These are phyloP conservation scores for Pelagomonas calceolata DNA, from an alignment of 108 stramenopile species.

Conservation along the genomic window DNA sequence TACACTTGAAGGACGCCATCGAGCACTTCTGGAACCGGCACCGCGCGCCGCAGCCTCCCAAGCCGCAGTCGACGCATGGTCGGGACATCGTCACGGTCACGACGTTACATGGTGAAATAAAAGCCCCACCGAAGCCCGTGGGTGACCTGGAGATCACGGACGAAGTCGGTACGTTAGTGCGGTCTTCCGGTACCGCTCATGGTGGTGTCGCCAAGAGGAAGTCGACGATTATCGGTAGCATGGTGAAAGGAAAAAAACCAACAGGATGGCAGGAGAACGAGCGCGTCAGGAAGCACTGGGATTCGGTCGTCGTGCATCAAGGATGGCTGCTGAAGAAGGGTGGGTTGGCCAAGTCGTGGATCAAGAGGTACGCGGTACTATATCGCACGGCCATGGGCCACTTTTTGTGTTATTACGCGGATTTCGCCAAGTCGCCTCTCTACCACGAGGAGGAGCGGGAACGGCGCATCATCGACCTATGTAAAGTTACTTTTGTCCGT, in stretches of 20 bases:
- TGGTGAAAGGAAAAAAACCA: background rate
- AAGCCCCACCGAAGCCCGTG: conserved; percentile 20
- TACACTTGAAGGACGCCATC: conserved; percentile 21
- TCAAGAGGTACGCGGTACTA: conserved; percentile 43
- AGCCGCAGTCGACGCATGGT: conserved; percentile 31
- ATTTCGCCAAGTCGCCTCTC: conserved; percentile 35
- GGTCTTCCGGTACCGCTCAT: background rate
- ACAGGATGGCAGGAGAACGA: background rate
- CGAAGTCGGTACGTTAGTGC: conserved; percentile 24
- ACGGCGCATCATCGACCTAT: conserved; percentile 38
- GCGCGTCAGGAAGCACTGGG: conserved; percentile 22
- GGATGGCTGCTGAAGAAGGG: conserved; percentile 45
- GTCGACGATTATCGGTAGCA: background rate
- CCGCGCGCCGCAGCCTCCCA: conserved; percentile 12
- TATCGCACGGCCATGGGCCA: conserved; percentile 40
- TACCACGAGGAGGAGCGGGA: conserved; percentile 21
- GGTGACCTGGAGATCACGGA: conserved; percentile 28
- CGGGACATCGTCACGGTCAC: conserved; percentile 23
- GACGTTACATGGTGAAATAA: conserved; percentile 31
- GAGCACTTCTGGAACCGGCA: conserved; percentile 42
- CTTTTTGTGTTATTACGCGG: conserved; percentile 39
- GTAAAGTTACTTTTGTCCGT: conserved; percentile 37
- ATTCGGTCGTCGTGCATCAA: conserved; percentile 35
- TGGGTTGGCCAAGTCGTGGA: conserved; percentile 35
- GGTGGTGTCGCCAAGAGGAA: background rate